Conservation (phyloP, 148 eudicot species). For the Pharnaceum exiguum region DNA sequence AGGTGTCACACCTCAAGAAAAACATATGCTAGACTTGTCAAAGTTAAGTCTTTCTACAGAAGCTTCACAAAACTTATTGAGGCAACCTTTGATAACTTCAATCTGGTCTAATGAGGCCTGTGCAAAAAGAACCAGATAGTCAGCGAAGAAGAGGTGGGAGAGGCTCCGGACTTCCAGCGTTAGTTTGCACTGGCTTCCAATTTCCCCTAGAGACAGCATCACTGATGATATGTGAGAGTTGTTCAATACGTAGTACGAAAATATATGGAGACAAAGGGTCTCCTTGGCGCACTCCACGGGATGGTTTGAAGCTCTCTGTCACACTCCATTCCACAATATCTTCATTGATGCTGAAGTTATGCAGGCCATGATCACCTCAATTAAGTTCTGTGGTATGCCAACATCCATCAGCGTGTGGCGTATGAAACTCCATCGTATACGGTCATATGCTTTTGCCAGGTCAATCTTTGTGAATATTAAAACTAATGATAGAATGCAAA, state of each 20-base stretch:
- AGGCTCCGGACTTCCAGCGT: neutral
- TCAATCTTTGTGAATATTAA: too few species aligned
- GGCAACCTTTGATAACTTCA: neutral
- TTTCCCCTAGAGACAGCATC: too few species aligned
- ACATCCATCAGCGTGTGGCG: neutral
- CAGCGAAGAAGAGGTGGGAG: neutral
- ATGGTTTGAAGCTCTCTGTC: neutral
- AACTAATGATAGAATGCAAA: too few species aligned
- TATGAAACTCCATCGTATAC: neutral
- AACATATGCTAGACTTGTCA: neutral
- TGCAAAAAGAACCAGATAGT: neutral
- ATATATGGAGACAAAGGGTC: neutral
- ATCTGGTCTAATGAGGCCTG: neutral
- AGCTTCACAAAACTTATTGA: neutral
- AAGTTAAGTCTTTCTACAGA: neutral
- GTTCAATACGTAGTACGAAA: neutral
- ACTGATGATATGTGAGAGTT: neutral
- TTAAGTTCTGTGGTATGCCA: neutral
- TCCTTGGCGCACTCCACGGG: neutral
- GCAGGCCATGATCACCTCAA: neutral
- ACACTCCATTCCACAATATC: neutral
- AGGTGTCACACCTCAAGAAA: neutral
- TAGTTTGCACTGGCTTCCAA: too few species aligned
- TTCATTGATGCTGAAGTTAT: neutral
- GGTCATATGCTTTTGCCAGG: too few species aligned